Conservation (phyloP, 306 rosid genomes). For the Phaseolus lunatus region DNA sequence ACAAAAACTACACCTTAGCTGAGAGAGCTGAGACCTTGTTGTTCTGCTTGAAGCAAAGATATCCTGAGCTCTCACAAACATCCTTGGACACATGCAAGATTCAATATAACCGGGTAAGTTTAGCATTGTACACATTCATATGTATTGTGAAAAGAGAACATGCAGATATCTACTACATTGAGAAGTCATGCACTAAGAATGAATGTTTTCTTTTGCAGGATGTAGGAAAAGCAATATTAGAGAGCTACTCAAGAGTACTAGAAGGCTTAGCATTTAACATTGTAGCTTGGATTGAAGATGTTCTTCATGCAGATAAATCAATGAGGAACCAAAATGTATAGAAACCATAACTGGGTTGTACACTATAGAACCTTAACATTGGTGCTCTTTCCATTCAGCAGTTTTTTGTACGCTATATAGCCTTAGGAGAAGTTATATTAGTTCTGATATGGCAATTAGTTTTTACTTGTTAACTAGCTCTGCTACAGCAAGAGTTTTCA, state of each 20-base stretch:
- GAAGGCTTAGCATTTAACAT: slow-evolving; percentile 81
- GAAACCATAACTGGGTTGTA: slow-evolving; percentile 31
- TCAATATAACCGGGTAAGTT: slow-evolving; percentile 75
- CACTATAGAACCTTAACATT: slow-evolving; percentile 3
- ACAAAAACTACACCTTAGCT: slow-evolving; percentile 81
- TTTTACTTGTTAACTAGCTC: not conserved
- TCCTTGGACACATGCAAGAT: slow-evolving; percentile 92
- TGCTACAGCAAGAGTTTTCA: slow-evolving; percentile 23
- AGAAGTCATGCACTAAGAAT: slow-evolving; percentile 19
- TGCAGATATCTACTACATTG: slow-evolving; percentile 3
- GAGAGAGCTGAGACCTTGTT: slow-evolving; percentile 82
- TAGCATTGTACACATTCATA: not conserved
- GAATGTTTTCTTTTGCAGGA: slow-evolving; percentile 57
- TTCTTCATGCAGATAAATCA: slow-evolving; percentile 60
- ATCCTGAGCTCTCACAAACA: slow-evolving; percentile 92
- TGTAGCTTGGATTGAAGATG: slow-evolving; percentile 86
- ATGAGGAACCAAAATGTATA: slow-evolving; percentile 50
- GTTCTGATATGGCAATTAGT: slow-evolving; percentile 37
- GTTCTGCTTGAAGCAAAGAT: slow-evolving; percentile 84
- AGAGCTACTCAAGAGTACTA: slow-evolving; percentile 81
- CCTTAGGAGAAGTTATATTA: slow-evolving; percentile 36
- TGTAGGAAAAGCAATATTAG: slow-evolving; percentile 72
- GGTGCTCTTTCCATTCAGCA: slow-evolving; percentile 29
- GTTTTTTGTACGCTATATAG: slow-evolving; percentile 21
- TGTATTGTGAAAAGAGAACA: slow-evolving; percentile 3